phyloP scores from a whole-genome alignment of 306 rosid species.

The Nissolia schottii region DNA sequence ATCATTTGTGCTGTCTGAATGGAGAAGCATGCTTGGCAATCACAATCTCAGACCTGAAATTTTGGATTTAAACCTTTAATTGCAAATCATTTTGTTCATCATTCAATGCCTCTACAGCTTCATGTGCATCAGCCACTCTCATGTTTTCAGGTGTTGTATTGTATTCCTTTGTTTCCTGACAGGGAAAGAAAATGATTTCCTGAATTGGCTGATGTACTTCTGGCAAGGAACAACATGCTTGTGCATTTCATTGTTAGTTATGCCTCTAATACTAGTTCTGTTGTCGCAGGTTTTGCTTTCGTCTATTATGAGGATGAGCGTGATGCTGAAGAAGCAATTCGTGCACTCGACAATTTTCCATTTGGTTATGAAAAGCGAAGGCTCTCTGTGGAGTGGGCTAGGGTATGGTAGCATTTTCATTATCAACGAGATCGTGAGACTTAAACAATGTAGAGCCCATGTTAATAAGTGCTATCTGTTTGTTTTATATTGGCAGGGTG shows the following conservation, averaged over 20 bases:
- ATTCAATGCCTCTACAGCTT: constrained; percentile 83
- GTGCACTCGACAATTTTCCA: constrained; percentile 66
- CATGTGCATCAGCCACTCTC: constrained; percentile 69
- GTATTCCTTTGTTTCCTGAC: constrained; percentile 65
- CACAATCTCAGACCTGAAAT: constrained; percentile 77
- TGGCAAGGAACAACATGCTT: constrained; percentile 45
- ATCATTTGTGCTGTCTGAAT: constrained; percentile 74
- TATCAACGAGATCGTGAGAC: not conserved
- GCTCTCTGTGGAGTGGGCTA: constrained; percentile 96
- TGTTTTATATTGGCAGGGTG: constrained; percentile 54
- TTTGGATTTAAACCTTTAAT: constrained; percentile 81
- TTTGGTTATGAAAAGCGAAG: constrained; percentile 82
- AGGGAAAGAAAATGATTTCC: constrained; percentile 56
- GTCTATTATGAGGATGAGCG: constrained; percentile 89
- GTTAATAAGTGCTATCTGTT: not conserved
- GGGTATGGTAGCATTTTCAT: constrained; percentile 40
- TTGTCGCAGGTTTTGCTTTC: constrained; percentile 87
- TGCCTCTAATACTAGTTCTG: constrained; percentile 28
- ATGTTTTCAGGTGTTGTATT: constrained; percentile 93
- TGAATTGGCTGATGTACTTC: constrained; percentile 65
- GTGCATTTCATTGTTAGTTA: not conserved
- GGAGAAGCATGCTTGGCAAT: constrained; percentile 85
- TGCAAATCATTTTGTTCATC: constrained; percentile 84
- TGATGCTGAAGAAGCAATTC: constrained; percentile 93
- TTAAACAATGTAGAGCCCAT: not conserved